phyloP scores from a whole-genome alignment of 2,329 filamentous ascomycete genomes.

The Aspergillus quadrilineatus region DNA sequence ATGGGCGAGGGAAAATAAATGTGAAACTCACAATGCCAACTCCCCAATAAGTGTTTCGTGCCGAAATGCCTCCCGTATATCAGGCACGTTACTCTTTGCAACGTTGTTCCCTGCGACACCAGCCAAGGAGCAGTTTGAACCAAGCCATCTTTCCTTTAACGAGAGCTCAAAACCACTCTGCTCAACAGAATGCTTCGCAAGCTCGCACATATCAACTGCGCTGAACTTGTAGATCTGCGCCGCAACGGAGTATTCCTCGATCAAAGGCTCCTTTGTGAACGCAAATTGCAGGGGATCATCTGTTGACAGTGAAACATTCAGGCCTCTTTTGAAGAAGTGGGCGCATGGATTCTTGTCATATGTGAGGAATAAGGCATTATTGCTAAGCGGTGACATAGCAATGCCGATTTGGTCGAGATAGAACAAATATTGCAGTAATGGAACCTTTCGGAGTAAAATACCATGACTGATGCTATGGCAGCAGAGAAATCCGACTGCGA shows the following conservation, averaged over 20 bases:
- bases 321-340: constrained; percentile 88
- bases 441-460: constrained; percentile 86
- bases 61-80: constrained; percentile 85
- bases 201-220: constrained; percentile 96
- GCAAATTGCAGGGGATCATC: constrained; percentile 97
- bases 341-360: constrained; percentile 97
- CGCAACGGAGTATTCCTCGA: constrained; percentile 96
- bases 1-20: neutral
- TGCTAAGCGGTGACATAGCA: constrained; percentile 98
- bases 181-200: constrained; percentile 92
- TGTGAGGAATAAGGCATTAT: constrained; percentile 93
- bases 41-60: constrained; percentile 84
- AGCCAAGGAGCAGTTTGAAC: constrained; percentile 70
- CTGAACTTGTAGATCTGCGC: constrained; percentile 98
- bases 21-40: constrained; percentile 66
- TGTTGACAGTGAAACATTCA: constrained; percentile 94
- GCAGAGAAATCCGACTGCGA: constrained; percentile 86
- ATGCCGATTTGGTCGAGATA: constrained; percentile 98
- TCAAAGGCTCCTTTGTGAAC: constrained; percentile 95
- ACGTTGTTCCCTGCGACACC: constrained; percentile 86
- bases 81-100: constrained; percentile 93
- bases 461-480: constrained; percentile 98
- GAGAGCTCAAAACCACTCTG: constrained; percentile 91
- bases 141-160: constrained; percentile 90
- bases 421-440: constrained; percentile 92